Evolutionary conservation across 768 basidiomycete genomes (phyloP).

Genomic region (Phanerodontia chrysosporium): DNA sequence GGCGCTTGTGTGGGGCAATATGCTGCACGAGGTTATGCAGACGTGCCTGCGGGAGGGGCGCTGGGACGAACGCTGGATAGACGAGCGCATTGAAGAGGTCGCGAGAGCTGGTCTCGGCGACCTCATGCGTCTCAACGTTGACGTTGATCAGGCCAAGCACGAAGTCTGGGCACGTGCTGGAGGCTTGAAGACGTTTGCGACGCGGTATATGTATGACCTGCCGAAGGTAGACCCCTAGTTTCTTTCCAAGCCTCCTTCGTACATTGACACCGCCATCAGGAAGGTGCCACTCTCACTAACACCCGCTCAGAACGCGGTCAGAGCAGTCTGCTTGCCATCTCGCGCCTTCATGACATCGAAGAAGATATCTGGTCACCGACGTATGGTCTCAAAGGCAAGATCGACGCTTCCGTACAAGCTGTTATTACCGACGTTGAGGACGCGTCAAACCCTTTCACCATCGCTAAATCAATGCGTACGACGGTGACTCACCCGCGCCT

Average conservation of each 20-base stretch:
- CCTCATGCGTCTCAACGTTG: conserved; percentile 55
- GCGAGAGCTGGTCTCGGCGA: conserved; percentile 53
- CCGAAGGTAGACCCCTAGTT: conserved; percentile 51
- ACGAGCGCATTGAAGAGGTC: conserved; percentile 52
- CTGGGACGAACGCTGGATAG: conserved; percentile 65
- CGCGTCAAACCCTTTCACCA: conserved; percentile 19
- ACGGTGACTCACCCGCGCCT: conserved; percentile 47
- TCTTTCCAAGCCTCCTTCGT: neutral
- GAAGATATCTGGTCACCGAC: conserved; percentile 98
- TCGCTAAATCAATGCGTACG: conserved; percentile 17
- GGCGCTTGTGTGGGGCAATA: conserved; percentile 83
- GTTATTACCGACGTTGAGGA: conserved; percentile 40
- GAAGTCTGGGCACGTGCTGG: conserved; percentile 61
- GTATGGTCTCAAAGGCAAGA: conserved; percentile 92
- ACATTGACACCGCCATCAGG: conserved; percentile 32
- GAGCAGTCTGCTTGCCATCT: conserved; percentile 63
- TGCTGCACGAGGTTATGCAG: conserved; percentile 92
- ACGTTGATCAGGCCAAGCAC: conserved; percentile 54
- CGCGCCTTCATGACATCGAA: conserved; percentile 80
- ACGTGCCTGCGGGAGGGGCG: conserved; percentile 54
- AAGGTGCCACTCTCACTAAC: conserved; percentile 62
- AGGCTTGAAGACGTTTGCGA: conserved; percentile 61
- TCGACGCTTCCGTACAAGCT: conserved; percentile 84
- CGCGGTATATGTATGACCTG: conserved; percentile 55
- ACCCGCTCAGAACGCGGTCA: conserved; percentile 50